These are phyloP conservation scores for Spizellomyces punctatus DNA, from an alignment of 192 early-diverging fungal genomes.

Conservation along the genomic window DNA sequence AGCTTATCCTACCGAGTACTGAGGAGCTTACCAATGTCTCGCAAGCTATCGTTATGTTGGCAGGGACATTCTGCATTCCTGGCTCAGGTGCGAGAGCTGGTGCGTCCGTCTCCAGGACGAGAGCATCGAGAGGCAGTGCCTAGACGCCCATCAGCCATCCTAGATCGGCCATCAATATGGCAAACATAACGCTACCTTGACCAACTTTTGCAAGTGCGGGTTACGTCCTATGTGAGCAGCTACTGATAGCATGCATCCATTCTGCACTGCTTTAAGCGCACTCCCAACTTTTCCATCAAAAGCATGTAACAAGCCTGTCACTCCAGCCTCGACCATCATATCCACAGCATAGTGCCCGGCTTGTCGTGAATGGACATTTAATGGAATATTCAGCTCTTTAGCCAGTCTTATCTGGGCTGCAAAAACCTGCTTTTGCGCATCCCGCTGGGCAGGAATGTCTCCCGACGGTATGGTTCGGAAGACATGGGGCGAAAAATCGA, in stretches of 20 bases:
- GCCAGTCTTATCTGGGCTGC: slow-evolving; percentile 35
- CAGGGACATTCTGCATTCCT: slow-evolving; percentile 34
- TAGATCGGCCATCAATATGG: slow-evolving; percentile 12
- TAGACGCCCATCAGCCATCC: neutral
- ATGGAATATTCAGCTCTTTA: slow-evolving; percentile 27
- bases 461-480: neutral
- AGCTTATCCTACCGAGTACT: neutral
- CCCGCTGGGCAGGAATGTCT: neutral
- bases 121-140: slow-evolving; percentile 31
- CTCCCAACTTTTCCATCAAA: slow-evolving; percentile 51
- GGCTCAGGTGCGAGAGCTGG: slow-evolving; percentile 48
- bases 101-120: slow-evolving; percentile 57
- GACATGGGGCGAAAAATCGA: slow-evolving; percentile 53
- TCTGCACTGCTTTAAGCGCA: slow-evolving; percentile 36
- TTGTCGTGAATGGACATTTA: slow-evolving; percentile 54
- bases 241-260: slow-evolving; percentile 40
- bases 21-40: slow-evolving; percentile 9
- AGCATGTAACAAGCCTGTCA: slow-evolving; percentile 44
- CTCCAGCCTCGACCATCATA: slow-evolving; percentile 34
- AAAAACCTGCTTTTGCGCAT: slow-evolving; percentile 42
- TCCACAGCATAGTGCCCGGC: slow-evolving; percentile 54
- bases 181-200: slow-evolving; percentile 7
- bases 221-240: slow-evolving; percentile 17
- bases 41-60: slow-evolving; percentile 29
- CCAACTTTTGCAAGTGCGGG: slow-evolving; percentile 36